Evolutionary conservation across 306 rosid species (phyloP).

Genomic region (Vigna reflexopilosa): DNA sequence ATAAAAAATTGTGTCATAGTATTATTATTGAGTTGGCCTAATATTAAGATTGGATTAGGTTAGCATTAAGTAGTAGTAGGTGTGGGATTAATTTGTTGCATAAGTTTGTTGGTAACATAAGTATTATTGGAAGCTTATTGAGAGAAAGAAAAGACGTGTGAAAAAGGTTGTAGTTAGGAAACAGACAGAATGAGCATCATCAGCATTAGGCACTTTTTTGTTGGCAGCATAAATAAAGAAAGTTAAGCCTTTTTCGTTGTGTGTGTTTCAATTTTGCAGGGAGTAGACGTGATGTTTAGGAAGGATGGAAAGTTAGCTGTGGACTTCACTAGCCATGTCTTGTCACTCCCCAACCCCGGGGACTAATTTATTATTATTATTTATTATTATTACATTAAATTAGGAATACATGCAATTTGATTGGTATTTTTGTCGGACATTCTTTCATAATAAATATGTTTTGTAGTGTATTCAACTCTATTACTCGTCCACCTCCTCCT

Average conservation of each 20-base stretch:
- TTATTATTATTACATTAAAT: neutral
- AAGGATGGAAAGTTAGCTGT: constrained; percentile 43
- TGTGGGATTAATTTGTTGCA: neutral
- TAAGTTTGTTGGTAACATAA: neutral
- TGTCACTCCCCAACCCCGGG: constrained; percentile 7
- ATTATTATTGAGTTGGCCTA: neutral
- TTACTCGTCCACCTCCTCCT: neutral
- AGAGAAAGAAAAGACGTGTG: neutral
- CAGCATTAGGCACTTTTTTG: constrained; percentile 38
- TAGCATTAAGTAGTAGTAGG: neutral
- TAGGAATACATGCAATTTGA: constrained; percentile 25
- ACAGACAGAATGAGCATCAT: constrained; percentile 39
- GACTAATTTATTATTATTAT: constrained; percentile 1
- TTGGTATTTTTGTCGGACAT: constrained; percentile 40
- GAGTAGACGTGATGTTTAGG: constrained; percentile 6
- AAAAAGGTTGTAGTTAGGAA: constrained; percentile 31
- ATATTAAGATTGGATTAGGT: neutral
- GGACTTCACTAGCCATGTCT: neutral
- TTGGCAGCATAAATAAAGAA: constrained; percentile 46
- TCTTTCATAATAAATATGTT: constrained; percentile 34
- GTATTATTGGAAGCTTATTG: neutral
- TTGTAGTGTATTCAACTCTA: no score
- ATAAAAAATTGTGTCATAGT: no score
- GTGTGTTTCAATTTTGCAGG: constrained; percentile 38
- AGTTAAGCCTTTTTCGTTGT: constrained; percentile 39